Evolutionary conservation across 2,329 filamentous ascomycete genomes (phyloP).

Genomic region (Pseudogymnoascus sp.): DNA sequence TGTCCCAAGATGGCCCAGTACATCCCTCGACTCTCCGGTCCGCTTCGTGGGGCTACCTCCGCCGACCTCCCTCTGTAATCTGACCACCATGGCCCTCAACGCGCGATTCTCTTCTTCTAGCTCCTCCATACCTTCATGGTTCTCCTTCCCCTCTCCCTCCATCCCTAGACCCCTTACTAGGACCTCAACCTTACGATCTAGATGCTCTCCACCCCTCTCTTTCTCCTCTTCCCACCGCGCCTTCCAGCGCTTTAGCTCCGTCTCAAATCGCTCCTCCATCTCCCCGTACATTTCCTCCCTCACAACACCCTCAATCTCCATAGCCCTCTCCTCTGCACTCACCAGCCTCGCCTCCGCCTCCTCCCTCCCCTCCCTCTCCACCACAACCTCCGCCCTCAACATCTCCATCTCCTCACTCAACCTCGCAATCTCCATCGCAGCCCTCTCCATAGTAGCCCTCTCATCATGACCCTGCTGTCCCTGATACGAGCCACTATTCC

Average conservation of each 20-base stretch:
- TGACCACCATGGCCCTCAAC: slow-evolving; percentile 35
- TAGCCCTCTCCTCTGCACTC: slow-evolving; percentile 54
- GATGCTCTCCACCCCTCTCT: slow-evolving; percentile 73
- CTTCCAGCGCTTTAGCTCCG: slow-evolving; percentile 77
- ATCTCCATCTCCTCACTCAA: slow-evolving; percentile 70
- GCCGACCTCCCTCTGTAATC: neutral
- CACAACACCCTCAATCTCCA: slow-evolving; percentile 70
- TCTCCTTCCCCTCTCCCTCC: slow-evolving; percentile 39
- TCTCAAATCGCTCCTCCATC: slow-evolving; percentile 68
- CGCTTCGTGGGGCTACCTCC: neutral
- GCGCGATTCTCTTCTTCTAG: slow-evolving; percentile 64
- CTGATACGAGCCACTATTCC: neutral
- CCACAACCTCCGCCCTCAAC: slow-evolving; percentile 58
- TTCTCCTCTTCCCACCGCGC: slow-evolving; percentile 67
- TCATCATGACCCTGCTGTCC: slow-evolving; percentile 30
- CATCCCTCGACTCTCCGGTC: neutral
- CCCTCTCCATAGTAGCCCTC: slow-evolving; percentile 70
- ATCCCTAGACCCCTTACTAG: slow-evolving; percentile 44
- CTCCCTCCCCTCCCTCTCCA: slow-evolving; percentile 61
- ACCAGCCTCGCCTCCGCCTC: slow-evolving; percentile 67
- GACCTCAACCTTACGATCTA: slow-evolving; percentile 80
- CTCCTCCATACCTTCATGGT: slow-evolving; percentile 54
- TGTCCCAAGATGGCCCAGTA: neutral
- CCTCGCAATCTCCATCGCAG: slow-evolving; percentile 72
- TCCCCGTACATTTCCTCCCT: slow-evolving; percentile 83